Base-by-base conservation (phyloP, 2,329 filamentous ascomycete genomes). In the Nothophoma quercina region DNA sequence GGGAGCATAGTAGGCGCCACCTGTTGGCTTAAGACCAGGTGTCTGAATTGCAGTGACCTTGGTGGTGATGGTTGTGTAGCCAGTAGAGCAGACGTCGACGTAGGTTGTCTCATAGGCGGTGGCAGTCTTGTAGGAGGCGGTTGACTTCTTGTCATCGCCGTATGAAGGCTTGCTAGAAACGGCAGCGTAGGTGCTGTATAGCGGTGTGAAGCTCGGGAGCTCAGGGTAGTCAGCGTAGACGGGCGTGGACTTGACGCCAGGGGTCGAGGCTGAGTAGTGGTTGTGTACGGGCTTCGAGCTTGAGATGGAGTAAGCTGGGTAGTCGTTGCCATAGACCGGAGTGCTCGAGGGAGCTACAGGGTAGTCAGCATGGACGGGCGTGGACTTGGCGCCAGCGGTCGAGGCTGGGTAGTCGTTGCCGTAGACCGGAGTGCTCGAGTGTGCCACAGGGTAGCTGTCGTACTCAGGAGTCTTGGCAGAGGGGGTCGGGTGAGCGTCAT, bases 71-170 rank as follows among this genome's bases (percentile, higher is more conserved):
- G 70, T 72, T 13, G 65, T 70, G 56, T 69, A 66, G n/a, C 70
- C 69, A 8, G 69, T 71, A 13, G 64, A 52, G 67, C 70, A 72
- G 39, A 72, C 51, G 35, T 73, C 69, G 21, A 71, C 52, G 45
- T 72, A 71, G 9, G 64, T 62, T 4, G 66, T 67, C 12, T 63
- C 64, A 44, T 67, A 68, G 5, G 65, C 67, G 35, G 59, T 51
- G n/a, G 53, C 54, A 5, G 57, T 56, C 49, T 51, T 35, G 26
- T 54, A 53, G 5, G 30, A 44, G 23, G 58, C 51, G 15, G 44
- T 35, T 13, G 52, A 47, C 43, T 52, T 40, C 19, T 56, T 29
- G 32, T 47, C 42, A 21, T 52, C 42, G 18, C 18, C 48, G 25
- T 53, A 51, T 0, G 41, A 35, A 3, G 58, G 50, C 46, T 52